phyloP scores from a whole-genome alignment of 345 rosid genomes.

The Geranium brycei region DNA sequence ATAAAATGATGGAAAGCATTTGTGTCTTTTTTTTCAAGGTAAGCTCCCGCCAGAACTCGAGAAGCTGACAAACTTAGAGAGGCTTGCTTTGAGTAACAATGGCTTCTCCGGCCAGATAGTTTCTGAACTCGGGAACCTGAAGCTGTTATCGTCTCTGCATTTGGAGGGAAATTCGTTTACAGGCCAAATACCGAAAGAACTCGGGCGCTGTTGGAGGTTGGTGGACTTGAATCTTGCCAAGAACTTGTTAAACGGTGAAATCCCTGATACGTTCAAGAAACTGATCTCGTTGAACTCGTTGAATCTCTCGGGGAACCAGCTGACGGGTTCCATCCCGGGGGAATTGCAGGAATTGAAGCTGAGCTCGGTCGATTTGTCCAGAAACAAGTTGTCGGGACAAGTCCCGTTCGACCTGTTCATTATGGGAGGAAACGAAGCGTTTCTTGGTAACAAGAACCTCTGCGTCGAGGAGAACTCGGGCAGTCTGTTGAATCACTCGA shows the following conservation, averaged over 20 bases:
- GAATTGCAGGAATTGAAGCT: slow-evolving; percentile 46
- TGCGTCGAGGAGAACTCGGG: slow-evolving; percentile 36
- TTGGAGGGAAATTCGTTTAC: slow-evolving; percentile 51
- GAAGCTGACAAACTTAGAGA: slow-evolving; percentile 38
- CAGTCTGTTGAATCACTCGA: slow-evolving; percentile 8
- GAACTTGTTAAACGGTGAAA: slow-evolving; percentile 47
- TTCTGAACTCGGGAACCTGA: slow-evolving; percentile 33
- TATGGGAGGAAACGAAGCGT: slow-evolving; percentile 54
- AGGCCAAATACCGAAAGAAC: slow-evolving; percentile 44
- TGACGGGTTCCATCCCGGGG: slow-evolving; percentile 48
- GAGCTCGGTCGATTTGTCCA: slow-evolving; percentile 66
- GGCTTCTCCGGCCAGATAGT: slow-evolving; percentile 51
- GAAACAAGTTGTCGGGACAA: slow-evolving; percentile 49
- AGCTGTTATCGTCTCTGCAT: slow-evolving; percentile 52
- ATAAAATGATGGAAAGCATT: too few relatives aligned
- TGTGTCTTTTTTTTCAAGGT: too few relatives aligned
- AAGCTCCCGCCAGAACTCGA: slow-evolving; percentile 53
- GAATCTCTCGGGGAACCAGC: slow-evolving; percentile 59
- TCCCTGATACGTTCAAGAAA: slow-evolving; percentile 31
- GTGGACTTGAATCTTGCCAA: slow-evolving; percentile 70
- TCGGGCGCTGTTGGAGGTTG: slow-evolving; percentile 37
- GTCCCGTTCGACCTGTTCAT: slow-evolving; percentile 49
- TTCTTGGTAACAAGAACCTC: slow-evolving; percentile 39
- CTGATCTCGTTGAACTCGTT: slow-evolving; percentile 54
- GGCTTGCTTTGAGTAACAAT: slow-evolving; percentile 44